These are phyloP conservation scores for Cicer cuneatum DNA, from an alignment of 306 rosid species.

Conservation along the genomic window DNA sequence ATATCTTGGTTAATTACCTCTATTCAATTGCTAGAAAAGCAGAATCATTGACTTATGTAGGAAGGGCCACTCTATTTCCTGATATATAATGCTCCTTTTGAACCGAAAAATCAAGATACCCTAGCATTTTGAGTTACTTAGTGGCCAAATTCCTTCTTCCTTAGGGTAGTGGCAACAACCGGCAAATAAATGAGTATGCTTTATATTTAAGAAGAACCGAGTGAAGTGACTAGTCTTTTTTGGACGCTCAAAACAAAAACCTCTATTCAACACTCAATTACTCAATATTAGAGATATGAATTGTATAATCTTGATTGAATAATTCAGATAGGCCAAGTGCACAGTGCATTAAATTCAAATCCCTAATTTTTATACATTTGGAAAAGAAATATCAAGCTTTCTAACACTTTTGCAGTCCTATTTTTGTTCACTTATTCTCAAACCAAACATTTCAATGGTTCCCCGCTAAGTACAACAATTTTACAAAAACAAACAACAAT, in stretches of 20 bases:
- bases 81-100: slow-evolving; percentile 24
- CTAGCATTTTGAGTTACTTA: background rate
- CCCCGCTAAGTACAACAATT: background rate
- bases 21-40: too few species aligned
- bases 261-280: background rate
- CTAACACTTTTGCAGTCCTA: background rate
- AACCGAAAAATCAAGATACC: slow-evolving; percentile 13
- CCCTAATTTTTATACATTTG: too few species aligned
- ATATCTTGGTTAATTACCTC: too few species aligned
- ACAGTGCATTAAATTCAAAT: too few species aligned
- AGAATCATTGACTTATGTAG: background rate
- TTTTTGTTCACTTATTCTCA: slow-evolving; percentile 22
- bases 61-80: slow-evolving; percentile 28
- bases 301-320: too few species aligned
- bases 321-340: too few species aligned
- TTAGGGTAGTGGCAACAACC: slow-evolving; percentile 16
- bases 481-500: background rate
- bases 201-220: background rate
- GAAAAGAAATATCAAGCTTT: background rate
- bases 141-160: slow-evolving; percentile 6
- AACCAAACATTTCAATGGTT: background rate
- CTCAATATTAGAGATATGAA: background rate
- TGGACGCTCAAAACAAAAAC: background rate
- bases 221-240: slow-evolving; percentile 5
- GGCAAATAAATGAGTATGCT: background rate